Percentiles rank a stretch among this genome's conserved stretches.
phyloP scores from a whole-genome alignment of 2,329 filamentous ascomycete genomes.

The Metarhizium guizhouense region DNA sequence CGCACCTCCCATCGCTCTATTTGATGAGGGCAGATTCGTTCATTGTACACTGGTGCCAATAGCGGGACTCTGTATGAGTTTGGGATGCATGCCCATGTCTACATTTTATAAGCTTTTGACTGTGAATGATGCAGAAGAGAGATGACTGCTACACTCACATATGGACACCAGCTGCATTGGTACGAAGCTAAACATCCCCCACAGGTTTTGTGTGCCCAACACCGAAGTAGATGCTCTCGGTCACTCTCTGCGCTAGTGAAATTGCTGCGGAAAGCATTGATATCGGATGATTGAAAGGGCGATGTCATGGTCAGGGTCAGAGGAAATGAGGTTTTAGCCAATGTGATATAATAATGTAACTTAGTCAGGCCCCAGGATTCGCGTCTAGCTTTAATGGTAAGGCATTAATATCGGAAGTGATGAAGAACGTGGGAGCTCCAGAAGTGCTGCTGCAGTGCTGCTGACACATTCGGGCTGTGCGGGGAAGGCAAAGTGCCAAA shows the following conservation, averaged over 20 bases:
- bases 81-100: conserved; percentile 47
- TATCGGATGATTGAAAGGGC: neutral
- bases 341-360: neutral
- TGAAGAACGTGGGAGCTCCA: too few relatives aligned
- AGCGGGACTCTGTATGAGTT: conserved; percentile 35
- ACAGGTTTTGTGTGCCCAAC: conserved; percentile 43
- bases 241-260: conserved; percentile 20
- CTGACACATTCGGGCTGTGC: too few relatives aligned
- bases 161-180: conserved; percentile 45
- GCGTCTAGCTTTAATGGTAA: neutral
- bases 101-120: conserved; percentile 2
- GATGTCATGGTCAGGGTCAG: neutral
- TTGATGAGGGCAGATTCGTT: conserved; percentile 43
- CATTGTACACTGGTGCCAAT: conserved; percentile 40
- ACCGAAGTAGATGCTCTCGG: conserved; percentile 35
- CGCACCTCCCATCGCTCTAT: conserved; percentile 31
- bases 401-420: neutral
- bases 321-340: neutral
- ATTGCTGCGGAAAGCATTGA: conserved; percentile 16
- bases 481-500: too few relatives aligned
- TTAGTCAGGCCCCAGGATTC: neutral
- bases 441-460: too few relatives aligned
- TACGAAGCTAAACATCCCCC: conserved; percentile 32
- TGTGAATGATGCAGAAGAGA: neutral
- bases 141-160: conserved; percentile 26